Conservation (phyloP, 768 basidiomycete genomes). For the Phlebiopsis flavidoalba region DNA sequence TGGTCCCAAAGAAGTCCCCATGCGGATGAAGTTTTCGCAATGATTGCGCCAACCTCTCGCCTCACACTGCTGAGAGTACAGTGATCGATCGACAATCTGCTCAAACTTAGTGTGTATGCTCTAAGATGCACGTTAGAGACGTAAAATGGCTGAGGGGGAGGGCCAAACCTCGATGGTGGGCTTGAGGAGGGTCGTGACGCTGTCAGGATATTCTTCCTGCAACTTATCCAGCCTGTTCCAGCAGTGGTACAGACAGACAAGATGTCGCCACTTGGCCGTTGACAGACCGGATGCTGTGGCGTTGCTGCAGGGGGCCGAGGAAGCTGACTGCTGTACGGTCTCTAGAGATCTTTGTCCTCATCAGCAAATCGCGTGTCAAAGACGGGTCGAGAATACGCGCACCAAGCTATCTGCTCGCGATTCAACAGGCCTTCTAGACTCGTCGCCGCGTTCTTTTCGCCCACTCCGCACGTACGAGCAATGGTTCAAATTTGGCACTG, state of each 20-base stretch:
- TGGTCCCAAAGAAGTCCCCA: constrained; percentile 78
- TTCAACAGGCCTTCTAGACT: constrained; percentile 66
- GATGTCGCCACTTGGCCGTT: constrained; percentile 77
- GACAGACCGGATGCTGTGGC: constrained; percentile 64
- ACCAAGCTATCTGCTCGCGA: constrained; percentile 69
- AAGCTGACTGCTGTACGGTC: constrained; percentile 78
- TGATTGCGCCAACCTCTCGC: constrained; percentile 74
- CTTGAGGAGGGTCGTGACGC: constrained; percentile 48
- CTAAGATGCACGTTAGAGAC: constrained; percentile 27
- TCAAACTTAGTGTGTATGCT: constrained; percentile 48
- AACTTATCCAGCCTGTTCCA: constrained; percentile 65
- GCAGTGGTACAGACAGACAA: constrained; percentile 78
- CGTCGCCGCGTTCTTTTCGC: constrained; percentile 62
- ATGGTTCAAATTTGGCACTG: constrained; percentile 87
- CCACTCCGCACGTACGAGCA: constrained; percentile 76
- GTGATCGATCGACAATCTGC: constrained; percentile 57
- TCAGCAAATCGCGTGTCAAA: neutral
- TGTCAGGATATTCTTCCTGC: constrained; percentile 59
- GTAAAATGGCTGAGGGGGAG: neutral
- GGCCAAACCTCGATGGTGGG: constrained; percentile 54
- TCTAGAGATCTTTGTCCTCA: constrained; percentile 48
- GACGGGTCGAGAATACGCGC: constrained; percentile 25
- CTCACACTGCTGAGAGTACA: constrained; percentile 67
- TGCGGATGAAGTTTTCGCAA: constrained; percentile 80
- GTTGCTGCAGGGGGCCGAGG: constrained; percentile 72